Evolutionary conservation across 2,329 filamentous ascomycete genomes (phyloP).

Genomic region (Colletotrichum plurivorum): DNA sequence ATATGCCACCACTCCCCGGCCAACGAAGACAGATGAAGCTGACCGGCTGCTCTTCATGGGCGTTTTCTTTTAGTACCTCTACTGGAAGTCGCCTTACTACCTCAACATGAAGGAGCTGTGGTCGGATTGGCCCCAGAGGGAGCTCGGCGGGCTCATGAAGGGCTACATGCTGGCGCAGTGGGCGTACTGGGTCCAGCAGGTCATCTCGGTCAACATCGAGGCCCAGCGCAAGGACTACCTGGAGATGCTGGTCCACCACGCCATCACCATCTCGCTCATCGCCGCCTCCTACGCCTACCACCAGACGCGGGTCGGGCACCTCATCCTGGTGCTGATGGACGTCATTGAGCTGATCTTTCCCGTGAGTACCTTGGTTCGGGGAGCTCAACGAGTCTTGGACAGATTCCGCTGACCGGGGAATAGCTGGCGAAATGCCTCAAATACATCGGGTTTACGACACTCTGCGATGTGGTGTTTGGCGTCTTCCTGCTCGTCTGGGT

Average conservation of each 20-base stretch:
- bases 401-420: no score
- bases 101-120: slow-evolving; percentile 15
- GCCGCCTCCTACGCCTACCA: slow-evolving; percentile 56
- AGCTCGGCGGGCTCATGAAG: slow-evolving; percentile 29
- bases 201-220: slow-evolving; percentile 26
- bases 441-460: slow-evolving; percentile 6
- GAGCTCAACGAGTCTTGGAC: no score
- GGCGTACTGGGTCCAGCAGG: slow-evolving; percentile 30
- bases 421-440: no score
- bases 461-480: slow-evolving; percentile 17
- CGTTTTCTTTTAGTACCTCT: not conserved
- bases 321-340: slow-evolving; percentile 17
- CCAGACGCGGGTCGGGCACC: slow-evolving; percentile 13
- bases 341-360: slow-evolving; percentile 18
- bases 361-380: slow-evolving; percentile 1
- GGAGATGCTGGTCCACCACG: slow-evolving; percentile 64
- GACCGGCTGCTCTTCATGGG: no score
- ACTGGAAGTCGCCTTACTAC: slow-evolving; percentile 3
- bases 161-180: slow-evolving; percentile 18
- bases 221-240: slow-evolving; percentile 8
- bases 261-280: slow-evolving; percentile 76
- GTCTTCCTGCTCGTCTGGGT: slow-evolving; percentile 17
- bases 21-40: no score
- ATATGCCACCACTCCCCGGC: no score
- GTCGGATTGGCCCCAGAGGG: slow-evolving; percentile 1